Evolutionary conservation across 139 green algal species (phyloP), one percentile per base, ranked within the genome.

Genomic region (Parachlorella kessleri): DNA sequence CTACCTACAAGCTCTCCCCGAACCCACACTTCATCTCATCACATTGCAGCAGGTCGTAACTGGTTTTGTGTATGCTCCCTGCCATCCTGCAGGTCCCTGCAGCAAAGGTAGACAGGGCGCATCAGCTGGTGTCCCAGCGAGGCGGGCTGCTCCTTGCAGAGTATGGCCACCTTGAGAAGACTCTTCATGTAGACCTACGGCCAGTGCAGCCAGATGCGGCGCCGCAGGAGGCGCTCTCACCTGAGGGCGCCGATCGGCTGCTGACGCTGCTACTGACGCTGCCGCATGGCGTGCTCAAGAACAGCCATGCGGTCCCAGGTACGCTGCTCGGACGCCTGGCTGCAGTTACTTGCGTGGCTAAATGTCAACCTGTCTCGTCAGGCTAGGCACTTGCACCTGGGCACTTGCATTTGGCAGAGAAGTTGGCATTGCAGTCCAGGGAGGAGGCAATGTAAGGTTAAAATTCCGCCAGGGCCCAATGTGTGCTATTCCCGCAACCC

Each of bases 231-330:
- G 82, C 72, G 32, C 65, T 93, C 35, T 66, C 36, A 0, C 64
- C 67, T 1, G 81, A 35, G 0, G 79, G 71, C 39, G 75, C 55
- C 14, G 48, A 66, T 2, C 77, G 72, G 41, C 64, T 95, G 79
- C 70, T 93, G 6, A 79, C 83, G 37, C 41, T 93, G 66, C 81
- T 95, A 42, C 69, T 80, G 14, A 77, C 67, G 6, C 66, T 94
- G 67, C 92, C 92, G 8, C 90, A 96, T 76, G 92, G 92, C 4
- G 83, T 89, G 24, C 26, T 91, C 37, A 93, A 93, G 75, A 84
- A 86, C 69, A 90, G 82, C 1, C 85, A 92, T 53, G 78, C 85
- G 26, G 80, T 95, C 21, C 74, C 80, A 42, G 88, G 88, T 90
- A 70, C 1, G 81, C n/a, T n/a, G n/a, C n/a, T n/a, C n/a, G n/a